Percentiles rank a stretch among this genome's conserved stretches.
These are phyloP conservation scores for Naganishia sp. DNA, from an alignment of 1,284 basidiomycete species.

Conservation along the genomic window DNA sequence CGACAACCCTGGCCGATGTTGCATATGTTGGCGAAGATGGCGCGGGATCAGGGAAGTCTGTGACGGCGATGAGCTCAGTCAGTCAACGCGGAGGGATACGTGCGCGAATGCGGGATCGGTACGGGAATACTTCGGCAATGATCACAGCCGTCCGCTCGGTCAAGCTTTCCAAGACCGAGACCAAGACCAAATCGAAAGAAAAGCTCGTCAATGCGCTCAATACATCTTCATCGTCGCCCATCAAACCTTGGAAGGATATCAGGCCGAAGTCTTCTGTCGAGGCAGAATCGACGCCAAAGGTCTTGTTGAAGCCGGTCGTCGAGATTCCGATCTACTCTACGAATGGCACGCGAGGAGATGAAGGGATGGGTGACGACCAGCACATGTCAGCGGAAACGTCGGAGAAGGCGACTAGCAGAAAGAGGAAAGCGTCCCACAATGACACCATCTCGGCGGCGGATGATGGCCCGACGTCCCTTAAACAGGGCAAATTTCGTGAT, in stretches of 20 bases:
- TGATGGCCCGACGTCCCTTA: neutral
- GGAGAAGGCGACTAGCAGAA: neutral
- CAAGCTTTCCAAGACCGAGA: neutral
- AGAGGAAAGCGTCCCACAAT: neutral
- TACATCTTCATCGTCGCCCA: constrained; percentile 22
- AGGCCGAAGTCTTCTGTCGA: neutral
- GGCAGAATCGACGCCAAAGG: neutral
- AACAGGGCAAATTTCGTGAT: no score
- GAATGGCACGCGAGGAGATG: neutral
- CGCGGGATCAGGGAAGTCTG: neutral
- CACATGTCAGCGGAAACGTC: no score
- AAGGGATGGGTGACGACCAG: neutral
- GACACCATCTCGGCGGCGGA: no score
- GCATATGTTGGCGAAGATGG: neutral
- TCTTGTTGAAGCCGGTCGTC: constrained; percentile 1
- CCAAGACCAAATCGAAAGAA: neutral
- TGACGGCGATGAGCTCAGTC: constrained; percentile 19
- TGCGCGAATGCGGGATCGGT: constrained; percentile 21
- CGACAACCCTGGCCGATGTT: constrained; percentile 3
- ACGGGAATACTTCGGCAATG: constrained; percentile 18
- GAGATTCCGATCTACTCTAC: neutral
- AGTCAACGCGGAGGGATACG: constrained; percentile 19
- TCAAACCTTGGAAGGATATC: constrained; percentile 23
- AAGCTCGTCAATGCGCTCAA: neutral
- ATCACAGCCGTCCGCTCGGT: no score